A percentile compares a stretch with the other conserved stretches of the same genome.
phyloP scores from a whole-genome alignment of 2,329 filamentous ascomycete genomes.

The Aspergillus floridensis region DNA sequence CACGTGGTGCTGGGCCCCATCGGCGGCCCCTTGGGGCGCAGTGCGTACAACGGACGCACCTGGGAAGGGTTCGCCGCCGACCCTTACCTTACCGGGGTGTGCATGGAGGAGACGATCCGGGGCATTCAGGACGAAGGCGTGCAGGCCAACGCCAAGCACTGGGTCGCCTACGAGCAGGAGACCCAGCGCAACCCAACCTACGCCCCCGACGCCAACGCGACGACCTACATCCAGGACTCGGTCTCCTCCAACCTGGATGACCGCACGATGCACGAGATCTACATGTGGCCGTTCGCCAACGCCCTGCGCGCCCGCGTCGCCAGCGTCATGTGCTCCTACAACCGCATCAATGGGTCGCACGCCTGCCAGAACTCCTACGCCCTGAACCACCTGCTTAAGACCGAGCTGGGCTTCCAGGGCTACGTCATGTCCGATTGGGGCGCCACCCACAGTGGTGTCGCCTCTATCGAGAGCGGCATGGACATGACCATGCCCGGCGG shows the following conservation, averaged over 20 bases:
- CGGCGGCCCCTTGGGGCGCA: slow-evolving; percentile 43
- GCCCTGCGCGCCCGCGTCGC: slow-evolving; percentile 65
- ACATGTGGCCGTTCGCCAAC: slow-evolving; percentile 75
- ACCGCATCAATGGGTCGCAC: slow-evolving; percentile 48
- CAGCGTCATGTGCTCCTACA: slow-evolving; percentile 49
- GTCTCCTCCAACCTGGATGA: slow-evolving; percentile 62
- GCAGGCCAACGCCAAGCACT: slow-evolving; percentile 36
- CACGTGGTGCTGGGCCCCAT: slow-evolving; percentile 44
- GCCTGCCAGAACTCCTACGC: slow-evolving; percentile 49
- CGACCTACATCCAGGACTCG: slow-evolving; percentile 18
- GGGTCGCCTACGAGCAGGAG: slow-evolving; percentile 68
- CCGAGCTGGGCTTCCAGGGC: slow-evolving; percentile 52
- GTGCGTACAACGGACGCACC: slow-evolving; percentile 22
- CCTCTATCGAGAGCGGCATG: slow-evolving; percentile 48
- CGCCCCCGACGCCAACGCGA: slow-evolving; percentile 36
- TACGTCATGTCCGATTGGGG: slow-evolving; percentile 48
- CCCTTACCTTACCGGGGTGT: slow-evolving; percentile 45
- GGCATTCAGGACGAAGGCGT: slow-evolving; percentile 57
- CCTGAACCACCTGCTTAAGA: slow-evolving; percentile 50
- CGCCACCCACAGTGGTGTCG: slow-evolving; percentile 46
- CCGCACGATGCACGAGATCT: slow-evolving; percentile 71
- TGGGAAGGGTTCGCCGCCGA: slow-evolving; percentile 48
- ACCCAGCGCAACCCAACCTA: slow-evolving; percentile 38
- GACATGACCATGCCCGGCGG: slow-evolving; percentile 31
- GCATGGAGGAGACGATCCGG: slow-evolving; percentile 46